Evolutionary conservation across 2,329 filamentous ascomycete species (phyloP).

Genomic region (Mariannaea elegans): DNA sequence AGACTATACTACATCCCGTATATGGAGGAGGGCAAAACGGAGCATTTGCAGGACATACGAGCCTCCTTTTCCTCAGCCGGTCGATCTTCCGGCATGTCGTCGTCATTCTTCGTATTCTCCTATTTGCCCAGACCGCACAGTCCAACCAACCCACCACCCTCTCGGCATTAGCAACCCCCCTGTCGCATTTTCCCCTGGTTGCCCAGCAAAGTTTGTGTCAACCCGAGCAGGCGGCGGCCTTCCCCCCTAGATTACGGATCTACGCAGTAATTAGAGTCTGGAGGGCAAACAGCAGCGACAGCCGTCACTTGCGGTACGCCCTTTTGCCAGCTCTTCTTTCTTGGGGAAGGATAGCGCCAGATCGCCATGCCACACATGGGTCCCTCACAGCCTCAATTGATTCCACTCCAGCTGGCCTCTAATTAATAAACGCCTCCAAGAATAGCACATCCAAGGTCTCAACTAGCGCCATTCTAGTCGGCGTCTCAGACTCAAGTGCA

Average conservation of each 20-base stretch:
- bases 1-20: conserved; percentile 5
- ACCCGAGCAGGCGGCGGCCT: background rate
- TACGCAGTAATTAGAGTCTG: conserved; percentile 4
- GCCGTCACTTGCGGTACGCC: conserved; percentile 6
- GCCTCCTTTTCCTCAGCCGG: conserved; percentile 11
- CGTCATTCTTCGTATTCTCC: conserved; percentile 38
- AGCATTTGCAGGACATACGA: conserved; percentile 12
- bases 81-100: conserved; percentile 10
- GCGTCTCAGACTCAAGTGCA: conserved; percentile 29
- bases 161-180: conserved; percentile 33
- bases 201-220: conserved; percentile 24
- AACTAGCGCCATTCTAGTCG: conserved; percentile 31
- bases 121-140: conserved; percentile 11
- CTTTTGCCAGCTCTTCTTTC: conserved; percentile 1
- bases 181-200: conserved; percentile 22
- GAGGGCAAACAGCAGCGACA: conserved; percentile 16
- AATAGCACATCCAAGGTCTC: conserved; percentile 31
- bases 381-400: conserved; percentile 40
- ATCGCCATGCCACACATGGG: conserved; percentile 37
- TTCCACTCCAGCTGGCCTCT: conserved; percentile 10
- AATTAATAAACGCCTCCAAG: conserved; percentile 32
- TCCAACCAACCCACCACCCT: conserved; percentile 12
- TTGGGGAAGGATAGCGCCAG: conserved; percentile 27
- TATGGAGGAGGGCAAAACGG: background rate
- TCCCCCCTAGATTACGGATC: conserved; percentile 5